Conservation (phyloP, 139 green algal genomes). For the Ettlia oleoabundans region DNA sequence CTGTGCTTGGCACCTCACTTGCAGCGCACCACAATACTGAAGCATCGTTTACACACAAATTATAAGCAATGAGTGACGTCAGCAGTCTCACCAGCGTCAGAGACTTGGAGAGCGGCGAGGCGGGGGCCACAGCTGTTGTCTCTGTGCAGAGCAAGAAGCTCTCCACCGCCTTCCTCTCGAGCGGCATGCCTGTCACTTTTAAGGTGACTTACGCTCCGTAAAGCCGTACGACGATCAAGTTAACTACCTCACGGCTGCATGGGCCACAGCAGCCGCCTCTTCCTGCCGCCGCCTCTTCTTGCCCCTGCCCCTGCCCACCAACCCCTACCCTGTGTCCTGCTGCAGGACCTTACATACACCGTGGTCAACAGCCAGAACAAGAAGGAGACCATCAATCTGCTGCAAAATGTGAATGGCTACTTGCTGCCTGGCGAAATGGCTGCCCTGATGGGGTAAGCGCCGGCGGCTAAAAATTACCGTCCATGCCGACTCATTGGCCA, state of each 20-base stretch:
- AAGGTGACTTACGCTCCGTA: too few species aligned
- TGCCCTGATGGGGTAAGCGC: conserved; percentile 58
- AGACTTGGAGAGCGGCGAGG: neutral
- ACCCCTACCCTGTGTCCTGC: neutral
- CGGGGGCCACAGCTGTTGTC: neutral
- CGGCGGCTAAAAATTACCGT: too few species aligned
- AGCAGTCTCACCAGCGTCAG: neutral
- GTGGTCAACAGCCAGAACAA: conserved; percentile 63
- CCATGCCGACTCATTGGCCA: too few species aligned
- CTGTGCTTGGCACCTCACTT: too few species aligned
- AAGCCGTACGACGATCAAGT: too few species aligned
- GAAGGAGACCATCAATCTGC: conserved; percentile 53
- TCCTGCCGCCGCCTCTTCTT: neutral
- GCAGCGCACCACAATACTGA: neutral
- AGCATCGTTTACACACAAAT: neutral
- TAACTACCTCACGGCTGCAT: too few species aligned
- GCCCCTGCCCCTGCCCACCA: neutral
- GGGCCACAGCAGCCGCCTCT: too few species aligned
- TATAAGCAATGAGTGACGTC: neutral
- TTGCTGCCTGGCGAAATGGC: conserved; percentile 70
- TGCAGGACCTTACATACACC: conserved; percentile 60
- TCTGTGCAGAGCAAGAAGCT: conserved; percentile 1
- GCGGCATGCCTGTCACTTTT: conserved; percentile 22
- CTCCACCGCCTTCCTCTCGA: neutral
- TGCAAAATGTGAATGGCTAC: conserved; percentile 67